Conservation (phyloP, 306 rosid species). For the Prosopis cineraria region DNA sequence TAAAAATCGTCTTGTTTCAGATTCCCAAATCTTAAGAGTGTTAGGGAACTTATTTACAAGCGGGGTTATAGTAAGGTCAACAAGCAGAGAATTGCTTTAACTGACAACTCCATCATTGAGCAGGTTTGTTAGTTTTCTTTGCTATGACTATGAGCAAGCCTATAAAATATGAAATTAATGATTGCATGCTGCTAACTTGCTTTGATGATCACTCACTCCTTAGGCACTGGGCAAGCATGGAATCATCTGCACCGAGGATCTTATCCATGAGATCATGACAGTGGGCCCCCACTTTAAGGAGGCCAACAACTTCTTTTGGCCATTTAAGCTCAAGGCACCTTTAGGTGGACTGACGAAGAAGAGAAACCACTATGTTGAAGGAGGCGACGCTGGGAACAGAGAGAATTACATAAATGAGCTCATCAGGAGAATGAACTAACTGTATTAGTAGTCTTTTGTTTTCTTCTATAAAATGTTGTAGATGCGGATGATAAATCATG, state of each 20-base stretch:
- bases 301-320: slow-evolving; percentile 90
- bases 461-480: slow-evolving; percentile 30
- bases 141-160: background rate
- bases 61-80: slow-evolving; percentile 78
- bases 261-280: slow-evolving; percentile 80
- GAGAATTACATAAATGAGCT: slow-evolving; percentile 88
- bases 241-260: slow-evolving; percentile 73
- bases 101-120: slow-evolving; percentile 72
- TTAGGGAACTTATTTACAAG: slow-evolving; percentile 74
- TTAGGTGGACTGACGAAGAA: slow-evolving; percentile 88
- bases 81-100: slow-evolving; percentile 73
- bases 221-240: slow-evolving; percentile 76
- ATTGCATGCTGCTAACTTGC: slow-evolving; percentile 14
- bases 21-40: slow-evolving; percentile 86
- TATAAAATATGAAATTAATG: background rate
- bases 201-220: background rate
- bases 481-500: background rate
- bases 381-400: slow-evolving; percentile 90
- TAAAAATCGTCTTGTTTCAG: slow-evolving; percentile 27
- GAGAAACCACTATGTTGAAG: slow-evolving; percentile 92
- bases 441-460: background rate
- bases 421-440: slow-evolving; percentile 74
- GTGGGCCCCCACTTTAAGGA: no score
- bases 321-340: slow-evolving; percentile 94
- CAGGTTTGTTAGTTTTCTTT: slow-evolving; percentile 41